Evolutionary conservation across 75 land plant genomes (phyloP), one percentile per base, ranked within the genome.

Genomic region (Chamaecyparis obtusa): DNA sequence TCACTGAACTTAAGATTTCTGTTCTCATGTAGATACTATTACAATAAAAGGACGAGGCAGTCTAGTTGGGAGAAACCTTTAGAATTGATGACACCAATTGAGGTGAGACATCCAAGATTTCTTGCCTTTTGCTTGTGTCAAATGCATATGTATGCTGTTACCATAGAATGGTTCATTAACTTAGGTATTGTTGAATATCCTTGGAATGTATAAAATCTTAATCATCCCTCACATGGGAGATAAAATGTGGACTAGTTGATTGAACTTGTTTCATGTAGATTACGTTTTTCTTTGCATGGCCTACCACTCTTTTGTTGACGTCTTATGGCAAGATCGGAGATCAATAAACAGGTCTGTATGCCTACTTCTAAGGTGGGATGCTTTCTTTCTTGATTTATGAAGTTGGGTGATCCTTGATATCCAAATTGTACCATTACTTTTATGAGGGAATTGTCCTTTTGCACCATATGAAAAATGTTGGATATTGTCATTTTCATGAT

Each of bases 31-130:
- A 98, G 99, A 88, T 98, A 97, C 75, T 98, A 98, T 90, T 95
- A 95, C 85, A 98, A 97, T 86, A 95, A 93, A 85, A 93, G 89
- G 90, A 94, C 97, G 33, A 94, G 92, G 88, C 94, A 93, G 41
- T 98, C 99, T 67, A 93, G 93, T 83, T 98, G 99, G 99, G 99
- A 97, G 76, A 98, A 98, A 87, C 99, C 99, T 24, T 48, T 89
- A 56, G 99, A 98, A 87, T 84, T 98, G 79, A 97, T 98, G 99
- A 94, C 99, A 46, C 93, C 96, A 67, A 90, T 91, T 77, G 99
- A 98, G 97, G 99, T 98, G 87, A 93, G 94, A 86, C 74, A 57
- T 44, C 48, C 24, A 13, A 51, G 43, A 46, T 30, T 55, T 77
- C 43, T 49, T 16, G 37, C 32, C 43, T 55, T 33, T 4, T 64